Evolutionary conservation across 108 stramenopile species (phyloP), one percentile per base, ranked within the genome.

Genomic region (Fragilariopsis cylindrus): DNA sequence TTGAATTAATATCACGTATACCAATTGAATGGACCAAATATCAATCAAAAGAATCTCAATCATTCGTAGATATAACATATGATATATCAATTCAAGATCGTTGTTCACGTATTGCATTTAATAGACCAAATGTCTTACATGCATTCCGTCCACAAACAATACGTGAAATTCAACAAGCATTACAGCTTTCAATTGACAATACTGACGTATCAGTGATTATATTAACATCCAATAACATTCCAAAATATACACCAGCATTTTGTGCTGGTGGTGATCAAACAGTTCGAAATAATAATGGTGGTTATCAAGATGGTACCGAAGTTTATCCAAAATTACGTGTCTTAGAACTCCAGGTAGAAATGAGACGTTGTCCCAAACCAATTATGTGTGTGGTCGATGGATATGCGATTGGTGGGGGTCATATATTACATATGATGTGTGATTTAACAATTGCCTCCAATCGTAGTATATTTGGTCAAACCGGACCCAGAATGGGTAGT

Each of bases 341-440:
- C 7, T 73, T 96, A 16, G 96, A 96, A 76, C 73, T 96, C 60
- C 96, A 96, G 71, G 81, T 95, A 47, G 90, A 93, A 72, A 96
- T 98, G 96, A 81, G 95, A 39, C 91, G 96, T 4, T 98, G 96
- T 88, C 96, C 96, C 44, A 98, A 98, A 80, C 97, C 97, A 16
- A 93, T 98, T 68, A 79, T 98, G 49, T 96, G 96, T 16, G 92
- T 94, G 39, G 96, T 98, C 15, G 83, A 89, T 50, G 97, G 97
- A 4, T 98, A 98, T 76, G 94, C 96, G 48, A 90, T 98, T 65
- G 97, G 97, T 7, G 97, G 97, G 7, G 97, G 97, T 5, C 97
- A 98, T 81, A 93, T 98, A 48, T 66, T 98, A 74, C 97, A 98
- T 85, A 95, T 98, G 95, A 85, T 96, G 46, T 82, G 86, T 40